Percentiles rank a stretch among this genome's conserved stretches.
Conservation (phyloP, 2,329 filamentous ascomycete species). For the Pestalotiopsis sp. region DNA sequence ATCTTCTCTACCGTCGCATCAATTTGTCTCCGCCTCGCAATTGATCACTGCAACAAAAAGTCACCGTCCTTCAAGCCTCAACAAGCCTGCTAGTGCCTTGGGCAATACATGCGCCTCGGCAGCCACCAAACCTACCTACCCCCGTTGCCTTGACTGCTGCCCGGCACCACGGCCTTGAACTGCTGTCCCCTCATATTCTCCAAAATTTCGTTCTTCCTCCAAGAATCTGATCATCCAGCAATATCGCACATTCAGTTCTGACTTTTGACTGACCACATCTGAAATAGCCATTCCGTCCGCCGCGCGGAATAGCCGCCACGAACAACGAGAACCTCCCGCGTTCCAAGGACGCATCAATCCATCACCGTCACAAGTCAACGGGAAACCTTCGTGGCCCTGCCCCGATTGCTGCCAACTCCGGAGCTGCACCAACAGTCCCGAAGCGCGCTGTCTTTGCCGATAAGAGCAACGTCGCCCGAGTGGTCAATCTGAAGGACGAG, state of each 20-base stretch:
- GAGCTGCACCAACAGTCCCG: slow-evolving; percentile 62
- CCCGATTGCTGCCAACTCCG: slow-evolving; percentile 37
- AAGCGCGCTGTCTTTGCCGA: slow-evolving; percentile 84
- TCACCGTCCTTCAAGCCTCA: not conserved
- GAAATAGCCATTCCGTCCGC: slow-evolving; percentile 68
- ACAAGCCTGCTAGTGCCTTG: not conserved
- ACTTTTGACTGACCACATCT: slow-evolving; percentile 18
- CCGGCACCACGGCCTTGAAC: not conserved
- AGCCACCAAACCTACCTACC: not conserved
- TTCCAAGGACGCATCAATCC: slow-evolving; percentile 60
- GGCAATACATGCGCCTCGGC: not conserved
- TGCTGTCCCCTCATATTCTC: not conserved
- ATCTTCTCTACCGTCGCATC: not conserved
- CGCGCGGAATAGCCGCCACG: slow-evolving; percentile 59
- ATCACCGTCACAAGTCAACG: slow-evolving; percentile 83
- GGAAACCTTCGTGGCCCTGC: slow-evolving; percentile 57
- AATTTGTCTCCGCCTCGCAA: not conserved
- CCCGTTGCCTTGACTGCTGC: not conserved
- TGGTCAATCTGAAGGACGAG: slow-evolving; percentile 21
- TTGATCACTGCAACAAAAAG: not conserved
- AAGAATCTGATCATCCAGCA: not conserved
- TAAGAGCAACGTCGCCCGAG: slow-evolving; percentile 67
- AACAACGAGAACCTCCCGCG: slow-evolving; percentile 71
- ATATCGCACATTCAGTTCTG: not conserved
- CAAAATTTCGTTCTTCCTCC: not conserved